phyloP scores from a whole-genome alignment of 108 stramenopile species.

The Nitzschia sp. region DNA sequence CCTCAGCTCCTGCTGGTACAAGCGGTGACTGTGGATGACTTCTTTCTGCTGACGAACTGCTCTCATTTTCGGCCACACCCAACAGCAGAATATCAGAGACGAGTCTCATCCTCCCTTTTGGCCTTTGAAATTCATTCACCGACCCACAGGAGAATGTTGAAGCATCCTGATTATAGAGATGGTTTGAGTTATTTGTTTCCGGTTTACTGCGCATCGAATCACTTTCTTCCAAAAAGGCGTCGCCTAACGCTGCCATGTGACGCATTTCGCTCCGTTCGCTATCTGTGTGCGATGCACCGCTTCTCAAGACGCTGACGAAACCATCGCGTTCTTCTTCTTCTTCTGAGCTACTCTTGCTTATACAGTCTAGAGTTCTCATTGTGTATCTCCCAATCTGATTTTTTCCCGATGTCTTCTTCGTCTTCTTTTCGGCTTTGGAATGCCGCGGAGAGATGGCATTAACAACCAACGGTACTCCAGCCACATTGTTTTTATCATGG shows the following conservation, averaged over 20 bases:
- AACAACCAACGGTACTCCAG: no score
- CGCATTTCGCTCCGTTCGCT: no score
- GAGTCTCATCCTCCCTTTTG: constrained; percentile 23
- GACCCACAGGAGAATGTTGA: constrained; percentile 21
- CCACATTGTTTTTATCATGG: no score
- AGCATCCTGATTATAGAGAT: constrained; percentile 1
- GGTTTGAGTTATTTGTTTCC: not conserved
- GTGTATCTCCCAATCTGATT: no score
- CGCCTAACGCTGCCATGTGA: no score
- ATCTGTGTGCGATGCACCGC: no score
- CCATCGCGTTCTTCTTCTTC: not conserved
- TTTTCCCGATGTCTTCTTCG: no score
- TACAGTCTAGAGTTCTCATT: no score
- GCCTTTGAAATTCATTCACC: constrained; percentile 21
- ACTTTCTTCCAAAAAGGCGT: no score
- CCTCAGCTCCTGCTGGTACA: constrained; percentile 3
- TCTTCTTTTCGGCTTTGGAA: no score
- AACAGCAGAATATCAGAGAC: constrained; percentile 10
- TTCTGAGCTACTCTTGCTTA: not conserved
- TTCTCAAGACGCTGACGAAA: no score
- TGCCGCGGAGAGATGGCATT: no score
- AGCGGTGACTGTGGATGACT: not conserved
- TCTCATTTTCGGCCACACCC: constrained; percentile 1
- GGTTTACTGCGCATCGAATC: not conserved
- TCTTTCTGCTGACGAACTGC: not conserved